Evolutionary conservation across 306 rosid genomes (phyloP).

Genomic region (Trifolium repens): DNA sequence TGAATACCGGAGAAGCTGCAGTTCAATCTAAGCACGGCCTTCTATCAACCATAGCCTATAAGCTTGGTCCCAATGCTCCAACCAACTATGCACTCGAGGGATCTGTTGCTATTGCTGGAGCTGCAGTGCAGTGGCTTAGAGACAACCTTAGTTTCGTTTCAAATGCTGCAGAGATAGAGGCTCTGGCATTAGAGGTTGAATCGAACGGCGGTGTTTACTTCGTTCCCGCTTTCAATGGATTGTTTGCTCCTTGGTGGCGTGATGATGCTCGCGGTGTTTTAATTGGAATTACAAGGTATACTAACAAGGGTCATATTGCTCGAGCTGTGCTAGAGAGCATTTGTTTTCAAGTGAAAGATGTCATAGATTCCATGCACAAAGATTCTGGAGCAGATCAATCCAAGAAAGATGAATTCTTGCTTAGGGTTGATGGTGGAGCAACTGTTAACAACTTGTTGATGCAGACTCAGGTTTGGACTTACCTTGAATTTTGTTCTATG

Average conservation of each 20-base stretch:
- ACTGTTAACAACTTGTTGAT: constrained; percentile 75
- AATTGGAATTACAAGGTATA: constrained; percentile 80
- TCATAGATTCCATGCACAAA: constrained; percentile 83
- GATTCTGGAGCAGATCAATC: constrained; percentile 50
- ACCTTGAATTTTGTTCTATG: constrained; percentile 19
- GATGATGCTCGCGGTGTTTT: constrained; percentile 96
- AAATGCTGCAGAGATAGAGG: constrained; percentile 73
- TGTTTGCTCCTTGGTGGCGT: constrained; percentile 98
- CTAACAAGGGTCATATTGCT: constrained; percentile 84
- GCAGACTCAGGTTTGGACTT: constrained; percentile 86
- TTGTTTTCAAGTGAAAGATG: constrained; percentile 90
- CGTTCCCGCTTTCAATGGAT: constrained; percentile 91
- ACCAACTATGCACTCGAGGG: constrained; percentile 90
- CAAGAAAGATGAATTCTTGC: constrained; percentile 56
- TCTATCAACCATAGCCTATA: constrained; percentile 77
- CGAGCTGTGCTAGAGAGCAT: constrained; percentile 94
- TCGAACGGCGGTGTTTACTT: constrained; percentile 81
- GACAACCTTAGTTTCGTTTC: constrained; percentile 75
- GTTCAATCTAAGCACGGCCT: constrained; percentile 75
- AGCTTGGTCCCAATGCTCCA: constrained; percentile 70
- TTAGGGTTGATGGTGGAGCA: constrained; percentile 94
- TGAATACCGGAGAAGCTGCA: constrained; percentile 75
- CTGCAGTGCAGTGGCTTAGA: constrained; percentile 98
- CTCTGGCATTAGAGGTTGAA: constrained; percentile 65
- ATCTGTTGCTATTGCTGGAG: constrained; percentile 97